These are phyloP conservation scores for Linderina pennispora DNA, from an alignment of 192 early-diverging fungal species.

Conservation along the genomic window DNA sequence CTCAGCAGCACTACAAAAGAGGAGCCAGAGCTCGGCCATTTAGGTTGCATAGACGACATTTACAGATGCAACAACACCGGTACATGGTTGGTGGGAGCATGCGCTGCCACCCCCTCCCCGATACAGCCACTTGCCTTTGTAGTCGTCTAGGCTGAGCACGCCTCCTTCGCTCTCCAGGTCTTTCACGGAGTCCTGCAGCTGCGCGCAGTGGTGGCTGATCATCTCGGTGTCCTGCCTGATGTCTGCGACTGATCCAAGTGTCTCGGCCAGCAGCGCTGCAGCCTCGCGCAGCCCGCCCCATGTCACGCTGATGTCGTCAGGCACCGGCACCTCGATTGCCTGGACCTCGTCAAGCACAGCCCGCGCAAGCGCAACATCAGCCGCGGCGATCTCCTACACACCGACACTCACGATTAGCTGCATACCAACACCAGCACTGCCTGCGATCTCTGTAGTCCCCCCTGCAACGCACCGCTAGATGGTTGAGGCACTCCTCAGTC, in stretches of 20 bases:
- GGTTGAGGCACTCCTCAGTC: conserved; percentile 10
- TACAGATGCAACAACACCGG: too few species aligned
- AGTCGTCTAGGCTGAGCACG: conserved; percentile 39
- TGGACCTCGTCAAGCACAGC: conserved; percentile 9
- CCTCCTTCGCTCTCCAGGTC: conserved; percentile 36
- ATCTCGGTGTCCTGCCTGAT: conserved; percentile 35
- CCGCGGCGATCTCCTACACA: conserved; percentile 3
- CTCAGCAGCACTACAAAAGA: conserved; percentile 37
- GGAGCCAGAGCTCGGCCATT: too few species aligned
- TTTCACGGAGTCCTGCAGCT: conserved; percentile 37
- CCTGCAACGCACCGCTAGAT: conserved; percentile 5
- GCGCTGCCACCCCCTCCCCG: too few species aligned
- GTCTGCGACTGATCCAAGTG: conserved; percentile 16
- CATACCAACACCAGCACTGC: too few species aligned
- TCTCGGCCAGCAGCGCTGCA: conserved; percentile 26
- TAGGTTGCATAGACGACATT: too few species aligned
- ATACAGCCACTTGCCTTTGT: too few species aligned
- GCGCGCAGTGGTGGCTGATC: conserved; percentile 41
- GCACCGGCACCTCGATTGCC: conserved; percentile 8
- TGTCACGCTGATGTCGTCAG: conserved; percentile 43
- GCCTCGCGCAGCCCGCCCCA: conserved; percentile 32
- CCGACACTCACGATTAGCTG: too few species aligned
- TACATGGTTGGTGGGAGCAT: too few species aligned
- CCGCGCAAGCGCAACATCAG: conserved; percentile 7
- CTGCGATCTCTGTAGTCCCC: too few species aligned